These are phyloP conservation scores for Rhizophagus sp. DNA, from an alignment of 192 early-diverging fungal species.

Conservation along the genomic window DNA sequence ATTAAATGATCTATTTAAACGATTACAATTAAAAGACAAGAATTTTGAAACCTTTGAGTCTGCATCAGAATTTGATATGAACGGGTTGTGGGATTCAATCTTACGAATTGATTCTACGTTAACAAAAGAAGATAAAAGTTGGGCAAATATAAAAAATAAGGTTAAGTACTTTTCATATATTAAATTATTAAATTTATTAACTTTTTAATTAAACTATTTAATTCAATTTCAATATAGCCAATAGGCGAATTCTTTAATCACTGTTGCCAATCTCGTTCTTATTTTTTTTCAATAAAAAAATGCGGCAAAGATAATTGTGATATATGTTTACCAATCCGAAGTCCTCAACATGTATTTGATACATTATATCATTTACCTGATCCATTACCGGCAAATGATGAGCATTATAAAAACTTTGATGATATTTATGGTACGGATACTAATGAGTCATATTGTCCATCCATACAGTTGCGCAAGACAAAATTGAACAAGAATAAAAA, in stretches of 20 bases:
- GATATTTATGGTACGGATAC: background rate
- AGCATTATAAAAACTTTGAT: background rate
- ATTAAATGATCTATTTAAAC: background rate
- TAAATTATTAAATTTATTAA: too few relatives aligned
- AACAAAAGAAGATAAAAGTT: background rate
- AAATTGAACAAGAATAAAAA: background rate
- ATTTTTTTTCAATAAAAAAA: conserved; percentile 5
- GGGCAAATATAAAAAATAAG: too few relatives aligned
- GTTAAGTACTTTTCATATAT: too few relatives aligned
- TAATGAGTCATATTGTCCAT: background rate
- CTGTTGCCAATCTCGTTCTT: background rate
- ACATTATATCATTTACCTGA: background rate
- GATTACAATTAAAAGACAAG: background rate
- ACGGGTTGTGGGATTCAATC: background rate
- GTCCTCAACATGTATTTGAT: background rate
- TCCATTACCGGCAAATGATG: background rate
- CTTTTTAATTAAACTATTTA: background rate
- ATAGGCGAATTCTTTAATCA: background rate
- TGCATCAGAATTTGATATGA: background rate
- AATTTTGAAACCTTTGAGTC: background rate
- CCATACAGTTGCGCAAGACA: background rate
- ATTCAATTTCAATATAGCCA: background rate
- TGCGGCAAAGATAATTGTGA: background rate
- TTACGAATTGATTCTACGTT: background rate
- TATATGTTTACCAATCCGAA: background rate